phyloP scores from a whole-genome alignment of 192 early-diverging fungal genomes.

The Podila minutissima region DNA sequence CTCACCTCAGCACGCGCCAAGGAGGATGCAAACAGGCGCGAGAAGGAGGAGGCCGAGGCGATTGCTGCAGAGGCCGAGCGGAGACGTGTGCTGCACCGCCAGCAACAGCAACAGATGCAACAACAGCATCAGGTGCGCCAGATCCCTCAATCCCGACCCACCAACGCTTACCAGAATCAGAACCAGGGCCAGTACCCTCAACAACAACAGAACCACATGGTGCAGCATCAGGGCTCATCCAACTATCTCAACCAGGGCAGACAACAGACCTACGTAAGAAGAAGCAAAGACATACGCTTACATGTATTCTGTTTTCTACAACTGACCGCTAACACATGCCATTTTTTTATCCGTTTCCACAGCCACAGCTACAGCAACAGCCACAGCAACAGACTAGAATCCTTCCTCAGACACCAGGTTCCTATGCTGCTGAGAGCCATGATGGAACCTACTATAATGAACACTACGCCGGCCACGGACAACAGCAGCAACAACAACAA shows the following conservation, averaged over 20 bases:
- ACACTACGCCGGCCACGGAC: conserved; percentile 15
- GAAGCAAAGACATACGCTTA: conserved; percentile 8
- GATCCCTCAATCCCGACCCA: conserved; percentile 1
- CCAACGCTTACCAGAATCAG: conserved; percentile 23
- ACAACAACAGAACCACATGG: conserved; percentile 3
- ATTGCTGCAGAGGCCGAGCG: conserved; percentile 34
- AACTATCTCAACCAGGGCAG: background rate
- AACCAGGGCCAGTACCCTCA: conserved; percentile 4
- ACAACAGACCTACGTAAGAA: conserved; percentile 11
- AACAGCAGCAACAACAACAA: conserved; percentile 7
- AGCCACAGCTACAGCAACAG: background rate
- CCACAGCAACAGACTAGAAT: background rate
- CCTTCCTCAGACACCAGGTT: conserved; percentile 1
- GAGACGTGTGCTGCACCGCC: background rate
- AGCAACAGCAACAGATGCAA: background rate
- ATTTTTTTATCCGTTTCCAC: background rate
- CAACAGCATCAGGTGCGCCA: conserved; percentile 1
- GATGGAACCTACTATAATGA: conserved; percentile 28
- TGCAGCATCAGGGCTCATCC: conserved; percentile 8
- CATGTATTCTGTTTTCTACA: too few species aligned
- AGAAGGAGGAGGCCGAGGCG: conserved; percentile 12
- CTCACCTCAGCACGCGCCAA: background rate
- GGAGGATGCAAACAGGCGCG: conserved; percentile 11
- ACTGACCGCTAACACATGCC: background rate
- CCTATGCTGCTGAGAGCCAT: background rate